Conservation (phyloP, 352 stramenopile genomes). For the Phytophthora podocarpi region DNA sequence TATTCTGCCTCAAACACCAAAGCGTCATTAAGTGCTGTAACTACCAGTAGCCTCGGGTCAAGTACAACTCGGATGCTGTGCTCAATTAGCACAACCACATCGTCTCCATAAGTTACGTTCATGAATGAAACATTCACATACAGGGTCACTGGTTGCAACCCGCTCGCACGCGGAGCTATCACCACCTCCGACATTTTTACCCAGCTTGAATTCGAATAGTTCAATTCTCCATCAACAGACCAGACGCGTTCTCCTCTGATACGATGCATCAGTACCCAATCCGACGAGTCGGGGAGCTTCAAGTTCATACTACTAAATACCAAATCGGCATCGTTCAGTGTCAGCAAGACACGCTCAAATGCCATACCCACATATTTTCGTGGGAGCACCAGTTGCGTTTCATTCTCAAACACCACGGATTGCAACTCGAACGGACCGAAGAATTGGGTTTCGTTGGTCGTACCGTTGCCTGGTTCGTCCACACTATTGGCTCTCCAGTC, state of each 20-base stretch:
- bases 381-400: not conserved
- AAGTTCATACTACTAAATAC: constrained; percentile 1
- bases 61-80: not conserved
- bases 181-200: constrained; percentile 2
- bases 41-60: constrained; percentile 7
- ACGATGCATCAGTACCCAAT: constrained; percentile 21
- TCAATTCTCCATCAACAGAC: not conserved
- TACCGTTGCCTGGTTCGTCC: not conserved
- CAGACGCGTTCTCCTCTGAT: not conserved
- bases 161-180: not conserved
- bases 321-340: not conserved
- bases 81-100: constrained; percentile 1
- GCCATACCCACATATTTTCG: not conserved
- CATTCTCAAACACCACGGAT: constrained; percentile 8
- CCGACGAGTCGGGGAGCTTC: constrained; percentile 1
- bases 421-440: constrained; percentile 15
- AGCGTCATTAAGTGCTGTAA: not conserved
- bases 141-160: constrained; percentile 1
- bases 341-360: not conserved
- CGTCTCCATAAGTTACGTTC: constrained; percentile 2
- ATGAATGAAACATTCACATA: constrained; percentile 12
- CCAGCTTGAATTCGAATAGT: constrained; percentile 4
- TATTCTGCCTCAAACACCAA: constrained; percentile 21
- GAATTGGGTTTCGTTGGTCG: not conserved
- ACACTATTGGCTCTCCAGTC: not conserved